phyloP scores from a whole-genome alignment of 495 filamentous ascomycete species.

The Acidomyces sp. region DNA sequence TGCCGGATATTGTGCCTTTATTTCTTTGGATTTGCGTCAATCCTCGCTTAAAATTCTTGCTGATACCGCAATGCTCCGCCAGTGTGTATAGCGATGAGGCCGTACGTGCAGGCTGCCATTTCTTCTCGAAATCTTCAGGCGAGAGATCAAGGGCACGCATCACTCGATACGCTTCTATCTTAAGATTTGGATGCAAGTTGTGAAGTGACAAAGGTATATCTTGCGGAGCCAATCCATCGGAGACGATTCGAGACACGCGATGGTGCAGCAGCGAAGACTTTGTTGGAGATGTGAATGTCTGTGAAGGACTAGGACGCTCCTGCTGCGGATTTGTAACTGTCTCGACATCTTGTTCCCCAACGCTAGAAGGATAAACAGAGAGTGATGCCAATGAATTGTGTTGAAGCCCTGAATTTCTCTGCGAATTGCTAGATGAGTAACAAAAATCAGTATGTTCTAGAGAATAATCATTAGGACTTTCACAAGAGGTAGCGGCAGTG shows the following conservation, averaged over 20 bases:
- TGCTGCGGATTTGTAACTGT: not conserved
- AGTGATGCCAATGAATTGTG: no score
- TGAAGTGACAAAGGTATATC: conserved; percentile 1
- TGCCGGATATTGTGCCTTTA: not conserved
- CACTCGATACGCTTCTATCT: conserved; percentile 7
- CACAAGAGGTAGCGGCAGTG: not conserved
- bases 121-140: not conserved
- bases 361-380: no score
- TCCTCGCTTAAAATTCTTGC: not conserved
- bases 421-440: no score
- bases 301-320: not conserved
- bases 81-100: not conserved
- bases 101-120: not conserved
- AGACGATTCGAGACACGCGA: not conserved
- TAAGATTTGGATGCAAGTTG: not conserved
- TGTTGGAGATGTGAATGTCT: not conserved
- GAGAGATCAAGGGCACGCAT: not conserved
- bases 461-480: not conserved
- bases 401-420: no score
- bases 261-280: conserved; percentile 1
- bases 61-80: not conserved
- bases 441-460: not conserved
- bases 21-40: not conserved
- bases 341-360: not conserved
- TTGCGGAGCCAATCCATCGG: not conserved